Evolutionary conservation across 2,329 filamentous ascomycete species (phyloP).

Genomic region (Phyllosticta citrichinensis): DNA sequence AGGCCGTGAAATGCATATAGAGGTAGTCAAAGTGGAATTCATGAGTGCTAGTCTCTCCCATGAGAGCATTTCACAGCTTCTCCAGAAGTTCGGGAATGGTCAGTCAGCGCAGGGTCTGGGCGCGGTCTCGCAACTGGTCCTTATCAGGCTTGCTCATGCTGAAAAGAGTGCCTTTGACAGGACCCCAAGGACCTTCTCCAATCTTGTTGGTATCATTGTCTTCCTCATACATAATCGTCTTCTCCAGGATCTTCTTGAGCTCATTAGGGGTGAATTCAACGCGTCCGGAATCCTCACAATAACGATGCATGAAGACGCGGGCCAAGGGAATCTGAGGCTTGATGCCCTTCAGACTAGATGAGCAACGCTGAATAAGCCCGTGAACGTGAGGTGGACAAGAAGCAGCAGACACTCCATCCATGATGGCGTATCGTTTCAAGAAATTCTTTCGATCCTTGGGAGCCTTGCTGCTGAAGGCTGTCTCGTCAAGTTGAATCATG

Average conservation of each 20-base stretch:
- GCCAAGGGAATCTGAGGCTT: neutral
- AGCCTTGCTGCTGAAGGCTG: neutral
- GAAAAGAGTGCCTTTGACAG: neutral
- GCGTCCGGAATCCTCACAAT: neutral
- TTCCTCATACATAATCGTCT: neutral
- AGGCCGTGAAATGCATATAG: neutral
- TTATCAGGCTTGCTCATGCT: neutral
- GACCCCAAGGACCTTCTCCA: no score
- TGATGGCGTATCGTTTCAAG: neutral
- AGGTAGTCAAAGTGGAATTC: neutral
- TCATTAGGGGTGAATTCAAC: neutral
- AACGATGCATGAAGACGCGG: neutral
- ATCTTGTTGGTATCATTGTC: neutral
- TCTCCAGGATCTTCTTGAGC: neutral
- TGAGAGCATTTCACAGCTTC: neutral
- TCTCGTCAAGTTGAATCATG: neutral
- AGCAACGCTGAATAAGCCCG: no score
- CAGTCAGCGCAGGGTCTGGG: neutral
- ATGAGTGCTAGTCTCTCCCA: neutral
- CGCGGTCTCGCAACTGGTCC: no score
- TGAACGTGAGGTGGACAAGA: neutral
- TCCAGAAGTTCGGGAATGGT: neutral
- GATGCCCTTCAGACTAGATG: neutral
- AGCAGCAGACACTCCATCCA: neutral
- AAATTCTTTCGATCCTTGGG: neutral